Percentiles rank a stretch among this genome's conserved stretches.
Evolutionary conservation across 805 yeast species (phyloP).

Genomic region (Phaffomyces opuntiae): DNA sequence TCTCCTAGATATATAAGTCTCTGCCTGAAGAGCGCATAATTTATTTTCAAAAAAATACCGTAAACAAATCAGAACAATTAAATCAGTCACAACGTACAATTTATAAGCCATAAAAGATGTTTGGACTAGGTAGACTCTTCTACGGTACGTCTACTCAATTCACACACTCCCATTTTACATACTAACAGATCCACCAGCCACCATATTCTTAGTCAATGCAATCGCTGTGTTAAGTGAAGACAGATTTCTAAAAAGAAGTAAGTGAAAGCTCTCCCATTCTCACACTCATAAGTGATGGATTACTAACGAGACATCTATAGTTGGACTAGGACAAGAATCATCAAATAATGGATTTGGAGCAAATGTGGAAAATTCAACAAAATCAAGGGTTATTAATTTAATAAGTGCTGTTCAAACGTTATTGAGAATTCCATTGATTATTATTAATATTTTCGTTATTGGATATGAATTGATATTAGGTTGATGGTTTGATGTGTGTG

Average conservation of each 20-base stretch:
- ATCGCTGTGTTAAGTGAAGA: constrained; percentile 78
- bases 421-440: constrained; percentile 68
- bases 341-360: constrained; percentile 38
- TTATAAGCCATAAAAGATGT: constrained; percentile 29
- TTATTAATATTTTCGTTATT: constrained; percentile 57
- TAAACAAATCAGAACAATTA: too few relatives aligned
- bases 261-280: constrained; percentile 11
- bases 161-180: background rate
- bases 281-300: background rate
- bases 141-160: constrained; percentile 29
- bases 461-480: constrained; percentile 66
- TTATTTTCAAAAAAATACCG: too few relatives aligned
- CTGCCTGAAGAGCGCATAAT: too few relatives aligned
- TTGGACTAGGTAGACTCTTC: constrained; percentile 54
- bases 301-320: constrained; percentile 15
- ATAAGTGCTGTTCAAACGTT: constrained; percentile 72
- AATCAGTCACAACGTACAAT: too few relatives aligned
- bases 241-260: constrained; percentile 62
- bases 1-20: too few relatives aligned
- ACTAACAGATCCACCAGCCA: constrained; percentile 19
- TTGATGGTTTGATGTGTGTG: constrained; percentile 17
- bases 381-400: constrained; percentile 52
- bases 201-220: constrained; percentile 56
- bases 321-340: constrained; percentile 37
- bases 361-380: constrained; percentile 39